phyloP scores from a whole-genome alignment of 2,329 filamentous ascomycete species.

The Magnaporthiopsis rhizophila region DNA sequence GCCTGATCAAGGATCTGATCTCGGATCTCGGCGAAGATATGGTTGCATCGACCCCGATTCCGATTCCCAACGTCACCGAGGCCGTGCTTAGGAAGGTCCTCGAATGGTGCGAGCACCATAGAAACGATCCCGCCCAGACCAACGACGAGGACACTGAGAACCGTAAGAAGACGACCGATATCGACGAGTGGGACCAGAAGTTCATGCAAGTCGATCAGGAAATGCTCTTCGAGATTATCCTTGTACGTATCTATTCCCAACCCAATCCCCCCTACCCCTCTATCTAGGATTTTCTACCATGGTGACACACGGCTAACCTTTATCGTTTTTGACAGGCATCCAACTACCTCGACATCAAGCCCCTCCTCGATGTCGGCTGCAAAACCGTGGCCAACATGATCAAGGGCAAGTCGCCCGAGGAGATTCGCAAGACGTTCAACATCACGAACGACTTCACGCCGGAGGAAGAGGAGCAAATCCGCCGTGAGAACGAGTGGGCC shows the following conservation, averaged over 20 bases:
- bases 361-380: constrained; percentile 93
- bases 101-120: constrained; percentile 96
- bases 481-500: constrained; percentile 85
- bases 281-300: neutral
- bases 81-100: constrained; percentile 91
- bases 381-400: constrained; percentile 99
- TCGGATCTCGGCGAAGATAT: constrained; percentile 73
- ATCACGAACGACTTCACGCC: constrained; percentile 99
- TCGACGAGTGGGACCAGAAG: constrained; percentile 99
- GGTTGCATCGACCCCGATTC: constrained; percentile 60
- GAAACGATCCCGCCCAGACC: constrained; percentile 72
- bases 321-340: constrained; percentile 56
- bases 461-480: constrained; percentile 97
- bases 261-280: neutral
- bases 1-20: constrained; percentile 97
- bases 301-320: neutral
- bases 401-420: constrained; percentile 98
- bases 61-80: constrained; percentile 90
- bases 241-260: constrained; percentile 48
- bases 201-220: constrained; percentile 99
- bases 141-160: constrained; percentile 87
- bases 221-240: constrained; percentile 99
- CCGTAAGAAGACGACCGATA: constrained; percentile 97
- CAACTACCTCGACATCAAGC: constrained; percentile 99
- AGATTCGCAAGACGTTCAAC: constrained; percentile 99